phyloP scores from a whole-genome alignment of 768 basidiomycete species.

The Cyclocybe aegerita region DNA sequence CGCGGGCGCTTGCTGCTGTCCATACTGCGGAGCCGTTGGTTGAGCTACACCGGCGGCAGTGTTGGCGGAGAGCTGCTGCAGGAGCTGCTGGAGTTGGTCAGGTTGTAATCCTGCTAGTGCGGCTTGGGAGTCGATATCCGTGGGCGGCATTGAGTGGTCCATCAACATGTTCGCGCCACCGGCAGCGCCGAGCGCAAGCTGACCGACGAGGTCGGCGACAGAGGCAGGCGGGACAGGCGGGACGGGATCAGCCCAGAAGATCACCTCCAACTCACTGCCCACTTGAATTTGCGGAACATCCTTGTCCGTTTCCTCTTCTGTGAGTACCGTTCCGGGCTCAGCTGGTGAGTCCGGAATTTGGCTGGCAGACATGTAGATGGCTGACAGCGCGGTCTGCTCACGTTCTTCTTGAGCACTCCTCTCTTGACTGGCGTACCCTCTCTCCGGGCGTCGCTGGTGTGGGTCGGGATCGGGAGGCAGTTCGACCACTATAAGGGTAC shows the following conservation, averaged over 20 bases:
- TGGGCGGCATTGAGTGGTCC: constrained; percentile 33
- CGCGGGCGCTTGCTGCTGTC: constrained; percentile 17
- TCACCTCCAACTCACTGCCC: constrained; percentile 60
- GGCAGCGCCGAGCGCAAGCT: constrained; percentile 44
- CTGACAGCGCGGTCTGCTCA: constrained; percentile 74
- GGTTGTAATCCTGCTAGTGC: constrained; percentile 43
- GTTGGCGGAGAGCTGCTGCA: constrained; percentile 36
- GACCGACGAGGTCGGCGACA: constrained; percentile 71
- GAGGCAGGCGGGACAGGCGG: constrained; percentile 36
- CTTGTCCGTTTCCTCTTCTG: constrained; percentile 70
- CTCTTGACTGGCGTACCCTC: constrained; percentile 72
- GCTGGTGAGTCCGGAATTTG: constrained; percentile 80
- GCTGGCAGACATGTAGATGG: constrained; percentile 66
- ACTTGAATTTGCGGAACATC: constrained; percentile 65
- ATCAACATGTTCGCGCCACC: constrained; percentile 19
- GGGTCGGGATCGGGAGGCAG: constrained; percentile 57
- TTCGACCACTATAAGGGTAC: constrained; percentile 51
- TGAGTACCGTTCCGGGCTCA: constrained; percentile 58
- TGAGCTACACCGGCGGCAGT: background rate
- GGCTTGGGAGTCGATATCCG: constrained; percentile 2
- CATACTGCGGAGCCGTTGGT: constrained; percentile 24
- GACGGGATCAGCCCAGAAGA: constrained; percentile 59
- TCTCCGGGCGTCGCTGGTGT: constrained; percentile 45
- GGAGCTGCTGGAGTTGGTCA: constrained; percentile 64
- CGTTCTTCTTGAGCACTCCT: constrained; percentile 71